Base-by-base conservation (phyloP, 495 filamentous ascomycete species). In the Recurvomyces mirabilis region DNA sequence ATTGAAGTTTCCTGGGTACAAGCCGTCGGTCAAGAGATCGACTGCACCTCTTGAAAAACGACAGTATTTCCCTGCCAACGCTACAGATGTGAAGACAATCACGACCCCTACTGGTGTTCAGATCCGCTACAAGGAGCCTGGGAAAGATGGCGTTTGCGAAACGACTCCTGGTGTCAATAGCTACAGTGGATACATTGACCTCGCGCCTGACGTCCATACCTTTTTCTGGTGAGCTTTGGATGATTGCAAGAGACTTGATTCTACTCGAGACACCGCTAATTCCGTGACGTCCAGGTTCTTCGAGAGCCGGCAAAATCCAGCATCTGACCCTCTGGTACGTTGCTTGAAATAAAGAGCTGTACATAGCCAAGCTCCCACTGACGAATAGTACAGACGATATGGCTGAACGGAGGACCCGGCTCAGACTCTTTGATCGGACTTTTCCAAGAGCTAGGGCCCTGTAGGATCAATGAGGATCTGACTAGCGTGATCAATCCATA, bases 361-460 rank as follows among this genome's bases (percentile, higher is more conserved):
- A n/a, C n/a, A n/a, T n/a, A n/a, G n/a, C n/a, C n/a, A n/a, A n/a
- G n/a, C n/a, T n/a, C n/a, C n/a, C n/a, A n/a, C n/a, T n/a, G n/a
- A n/a, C n/a, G n/a, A n/a, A n/a, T n/a, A n/a, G n/a, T n/a, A n/a
- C n/a, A n/a, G 15, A 56, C 55, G 3, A 46, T 46, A 5, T 64
- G 63, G 63, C 46, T 64, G 18, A 65, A 65, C 37, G 66, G 63
- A 30, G 74, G 74, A 1, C 74, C 74, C 0, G 74, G 73, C 15
- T 69, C 63, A 35, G 68, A 78, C 47, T 82, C 77, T n/a, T 66
- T 82, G 60, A 75, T 82, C 43, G 82, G 82, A 4, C 61, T 87
- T 33, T 83, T 85, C 46, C 76, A 81, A 64, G 75, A 79, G 54
- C 55, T 75, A 43, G 75, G 75, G 5, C 75, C 76, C 11, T 79